Conservation (phyloP, 805 yeast genomes). For the Yamadazyma laniorum region DNA sequence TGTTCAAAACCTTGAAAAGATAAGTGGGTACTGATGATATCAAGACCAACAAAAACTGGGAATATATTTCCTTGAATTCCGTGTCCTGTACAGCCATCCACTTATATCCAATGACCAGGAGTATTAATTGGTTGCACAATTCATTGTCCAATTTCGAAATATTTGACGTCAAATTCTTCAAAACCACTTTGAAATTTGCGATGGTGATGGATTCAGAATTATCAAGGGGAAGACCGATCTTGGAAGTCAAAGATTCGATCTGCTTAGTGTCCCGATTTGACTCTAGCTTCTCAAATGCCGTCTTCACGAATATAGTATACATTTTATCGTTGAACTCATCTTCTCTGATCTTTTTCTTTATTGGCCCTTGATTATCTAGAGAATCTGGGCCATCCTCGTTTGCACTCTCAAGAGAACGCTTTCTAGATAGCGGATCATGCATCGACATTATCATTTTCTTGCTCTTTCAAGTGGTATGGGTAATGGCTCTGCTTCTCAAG, state of each 20-base stretch:
- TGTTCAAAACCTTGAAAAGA: conserved; percentile 78
- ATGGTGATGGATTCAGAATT: conserved; percentile 55
- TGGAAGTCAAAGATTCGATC: conserved; percentile 58
- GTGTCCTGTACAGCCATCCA: conserved; percentile 51
- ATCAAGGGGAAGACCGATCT: conserved; percentile 51
- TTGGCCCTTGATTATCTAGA: conserved; percentile 7
- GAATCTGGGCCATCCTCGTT: conserved; percentile 9
- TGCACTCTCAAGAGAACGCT: conserved; percentile 20
- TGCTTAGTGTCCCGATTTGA: conserved; percentile 47
- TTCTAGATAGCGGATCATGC: conserved; percentile 36
- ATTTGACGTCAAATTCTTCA: conserved; percentile 60
- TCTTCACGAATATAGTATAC: conserved; percentile 49
- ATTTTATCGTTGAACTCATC: conserved; percentile 34
- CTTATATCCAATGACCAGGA: conserved; percentile 58
- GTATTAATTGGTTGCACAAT: conserved; percentile 51
- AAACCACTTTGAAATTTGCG: conserved; percentile 51
- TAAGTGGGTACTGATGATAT: conserved; percentile 87
- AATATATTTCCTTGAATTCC: conserved; percentile 38
- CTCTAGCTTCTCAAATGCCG: conserved; percentile 71
- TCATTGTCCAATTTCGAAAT: conserved; percentile 65
- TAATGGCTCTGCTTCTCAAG: too few species aligned
- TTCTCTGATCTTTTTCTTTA: conserved; percentile 1
- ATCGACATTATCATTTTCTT: conserved; percentile 36
- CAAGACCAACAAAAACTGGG: conserved; percentile 71
- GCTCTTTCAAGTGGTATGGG: too few species aligned